Base-by-base conservation (phyloP, 345 rosid genomes). In the Acer yangbiense region DNA sequence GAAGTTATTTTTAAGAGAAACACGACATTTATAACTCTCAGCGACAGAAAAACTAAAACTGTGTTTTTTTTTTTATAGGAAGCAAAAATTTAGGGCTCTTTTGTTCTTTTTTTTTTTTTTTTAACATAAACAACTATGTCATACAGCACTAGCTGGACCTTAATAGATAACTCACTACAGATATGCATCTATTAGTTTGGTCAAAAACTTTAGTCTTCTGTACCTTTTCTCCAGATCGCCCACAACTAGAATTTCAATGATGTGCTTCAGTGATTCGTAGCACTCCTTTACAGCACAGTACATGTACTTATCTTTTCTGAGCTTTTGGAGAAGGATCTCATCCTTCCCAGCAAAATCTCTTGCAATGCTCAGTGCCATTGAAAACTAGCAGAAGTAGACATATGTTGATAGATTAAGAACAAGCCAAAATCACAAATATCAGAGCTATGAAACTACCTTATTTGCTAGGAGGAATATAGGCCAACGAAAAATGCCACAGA, bases 391-490 rank as follows among this genome's bases (percentile, higher is more conserved):
- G 80, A 84, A 84, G 77, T 70, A 78, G 79, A 78, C 52, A 80
- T 76, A 27, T 78, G 58, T 83, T 78, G 78, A 85, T 82, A 83
- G 74, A 76, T 68, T 68, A 79, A 71, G 71, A 71, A 46, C 23
- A 72, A 60, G 65, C 63, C 72, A 67, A 69, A 54, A 69, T 46
- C 18, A 73, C 11, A 65, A 74, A 60, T 17, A 63, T 73, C 7
- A 12, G 44, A 29, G 12, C 55, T 60, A 65, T 77, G 68, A 43
- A 12, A 46, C 70, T 82, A 95, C 99, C 97, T 95, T 89, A 85
- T 89, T 90, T 79, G 98, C 93, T 43, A 95, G 89, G 79, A 95
- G 97, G 82, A 95, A 95, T 79, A 95, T 88, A 17, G 99, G 99
- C 99, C 99, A 95, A 60, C 87, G 89, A 80, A 95, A 81, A 71